phyloP scores from a whole-genome alignment of 176 grass and related monocot genomes.

The Phoenix roebelenii region DNA sequence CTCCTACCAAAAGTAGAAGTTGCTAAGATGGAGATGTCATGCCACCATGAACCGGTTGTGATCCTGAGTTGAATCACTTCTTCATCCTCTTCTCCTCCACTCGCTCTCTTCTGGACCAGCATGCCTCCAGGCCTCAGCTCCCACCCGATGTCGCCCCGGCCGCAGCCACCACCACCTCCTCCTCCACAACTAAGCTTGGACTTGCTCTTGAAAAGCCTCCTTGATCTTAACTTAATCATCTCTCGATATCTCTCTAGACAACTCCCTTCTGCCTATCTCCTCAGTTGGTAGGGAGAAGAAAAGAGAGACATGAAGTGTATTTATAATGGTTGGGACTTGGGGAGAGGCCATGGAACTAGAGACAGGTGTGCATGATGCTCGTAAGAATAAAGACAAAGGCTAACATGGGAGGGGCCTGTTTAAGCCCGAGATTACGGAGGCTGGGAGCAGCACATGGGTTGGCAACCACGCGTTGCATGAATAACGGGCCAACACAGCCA shows the following conservation, averaged over 20 bases:
- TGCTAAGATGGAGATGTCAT: constrained; percentile 63
- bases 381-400: constrained; percentile 19
- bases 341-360: constrained; percentile 11
- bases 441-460: too few relatives aligned
- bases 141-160: constrained; percentile 57
- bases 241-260: neutral
- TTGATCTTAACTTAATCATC: constrained; percentile 65
- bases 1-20: constrained; percentile 57
- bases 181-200: constrained; percentile 21
- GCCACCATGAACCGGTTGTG: constrained; percentile 45
- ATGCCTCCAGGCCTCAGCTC: constrained; percentile 70
- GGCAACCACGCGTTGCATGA: too few relatives aligned
- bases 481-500: too few relatives aligned
- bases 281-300: neutral
- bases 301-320: too few relatives aligned
- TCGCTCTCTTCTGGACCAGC: constrained; percentile 67
- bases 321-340: neutral
- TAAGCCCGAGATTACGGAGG: too few relatives aligned
- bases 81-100: constrained; percentile 17
- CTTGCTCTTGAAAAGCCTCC: constrained; percentile 65
- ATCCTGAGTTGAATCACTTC: constrained; percentile 31
- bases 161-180: constrained; percentile 21
- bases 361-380: constrained; percentile 7
- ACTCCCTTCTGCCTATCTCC: neutral
- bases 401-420: neutral